Evolutionary conservation across 2,329 filamentous ascomycete genomes (phyloP).

Genomic region (Zalaria obscura): DNA sequence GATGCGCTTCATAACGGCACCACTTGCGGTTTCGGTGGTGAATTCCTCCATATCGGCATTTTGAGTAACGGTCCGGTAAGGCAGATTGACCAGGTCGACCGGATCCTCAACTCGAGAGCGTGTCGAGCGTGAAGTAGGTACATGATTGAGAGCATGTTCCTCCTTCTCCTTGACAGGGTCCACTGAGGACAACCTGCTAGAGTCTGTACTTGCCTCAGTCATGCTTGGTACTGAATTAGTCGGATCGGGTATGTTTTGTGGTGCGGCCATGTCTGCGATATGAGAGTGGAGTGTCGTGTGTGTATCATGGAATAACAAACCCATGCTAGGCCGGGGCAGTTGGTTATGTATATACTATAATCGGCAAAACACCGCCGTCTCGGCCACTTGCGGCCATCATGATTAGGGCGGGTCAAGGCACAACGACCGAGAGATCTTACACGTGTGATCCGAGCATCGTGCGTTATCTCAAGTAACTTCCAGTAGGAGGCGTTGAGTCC

Average conservation of each 20-base stretch:
- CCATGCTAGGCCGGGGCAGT: not conserved
- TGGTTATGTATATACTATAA: not conserved
- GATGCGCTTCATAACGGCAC: conserved; percentile 9
- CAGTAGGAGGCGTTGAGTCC: too few species aligned
- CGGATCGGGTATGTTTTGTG: too few species aligned
- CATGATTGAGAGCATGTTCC: not conserved
- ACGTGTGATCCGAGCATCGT: too few species aligned
- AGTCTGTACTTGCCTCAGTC: too few species aligned
- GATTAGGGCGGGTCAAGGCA: too few species aligned
- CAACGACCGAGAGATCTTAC: too few species aligned
- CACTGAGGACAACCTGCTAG: too few species aligned
- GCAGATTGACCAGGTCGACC: conserved; percentile 8
- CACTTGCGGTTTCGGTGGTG: conserved; percentile 11
- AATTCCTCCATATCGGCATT: conserved; percentile 13
- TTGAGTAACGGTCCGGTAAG: conserved; percentile 9
- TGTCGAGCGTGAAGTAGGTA: not conserved
- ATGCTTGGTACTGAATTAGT: too few species aligned
- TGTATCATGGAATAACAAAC: not conserved
- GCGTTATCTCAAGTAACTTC: too few species aligned
- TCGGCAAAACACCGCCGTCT: not conserved
- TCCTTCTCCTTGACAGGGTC: not conserved
- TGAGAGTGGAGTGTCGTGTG: too few species aligned
- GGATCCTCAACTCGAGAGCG: not conserved
- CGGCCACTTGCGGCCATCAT: too few species aligned
- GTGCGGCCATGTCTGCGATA: too few species aligned